Evolutionary conservation across 2,329 filamentous ascomycete species (phyloP), one percentile per base, ranked within the genome.

Genomic region (Drechslerella dactyloides): DNA sequence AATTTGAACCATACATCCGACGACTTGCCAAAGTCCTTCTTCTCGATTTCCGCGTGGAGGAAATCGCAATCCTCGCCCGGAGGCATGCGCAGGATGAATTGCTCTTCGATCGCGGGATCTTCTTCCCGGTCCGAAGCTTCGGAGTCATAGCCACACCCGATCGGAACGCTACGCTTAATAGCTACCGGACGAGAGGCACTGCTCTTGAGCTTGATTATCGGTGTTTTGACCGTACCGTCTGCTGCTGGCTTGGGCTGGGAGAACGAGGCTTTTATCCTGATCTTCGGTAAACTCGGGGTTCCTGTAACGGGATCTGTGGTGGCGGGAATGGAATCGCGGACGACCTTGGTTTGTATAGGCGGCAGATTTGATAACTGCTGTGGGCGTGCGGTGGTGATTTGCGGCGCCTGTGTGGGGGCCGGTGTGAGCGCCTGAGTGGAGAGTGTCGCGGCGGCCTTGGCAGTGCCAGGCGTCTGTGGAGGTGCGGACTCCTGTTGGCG

Each of bases 71-170:
- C 90, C 30, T 90, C 86, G 0, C 92, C 93, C 0, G 92, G 90
- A 61, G 87, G 80, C 90, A 97, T 96, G 69, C 94, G 90, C 73
- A 99, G 80, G 7, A 99, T 84, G 75, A 97, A 91, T 74, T 96
- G 89, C 77, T 93, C 90, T 79, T 97, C 93, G 72, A 96, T 90
- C 0, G 89, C 85, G 0, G 94, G 94, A 77, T 99, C 94, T 8
- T 83, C 80, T 79, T 99, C 94, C 13, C 89, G 87, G 78, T 97
- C 94, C 62, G 92, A 94, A 11, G 93, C 91, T 80, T 97, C 94
- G 1, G 93, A 97, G 79, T 99, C 94, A 80, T 97, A 99, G 6
- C 93, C 94, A 63, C 96, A 91, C 57, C 94, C 94, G 0, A 86
- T 85, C 3, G 87, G 75, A 11, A 75, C 73, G 40, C 70, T 68